These are phyloP conservation scores for Kwoniella shandongensis DNA, from an alignment of 768 basidiomycete genomes.

Conservation along the genomic window DNA sequence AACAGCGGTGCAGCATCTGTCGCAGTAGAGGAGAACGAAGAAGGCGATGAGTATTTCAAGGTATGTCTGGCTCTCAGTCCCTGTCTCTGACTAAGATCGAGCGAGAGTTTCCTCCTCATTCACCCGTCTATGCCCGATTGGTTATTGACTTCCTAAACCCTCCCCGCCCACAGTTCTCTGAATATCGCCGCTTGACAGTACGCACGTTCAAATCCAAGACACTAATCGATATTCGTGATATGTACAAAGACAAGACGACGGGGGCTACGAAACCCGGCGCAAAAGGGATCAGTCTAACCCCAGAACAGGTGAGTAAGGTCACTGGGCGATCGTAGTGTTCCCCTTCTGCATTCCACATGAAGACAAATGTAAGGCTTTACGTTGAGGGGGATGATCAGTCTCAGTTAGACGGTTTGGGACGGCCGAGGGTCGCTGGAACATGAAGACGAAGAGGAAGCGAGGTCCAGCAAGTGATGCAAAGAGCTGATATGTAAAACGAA, in stretches of 20 bases:
- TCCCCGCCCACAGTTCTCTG: too few species aligned
- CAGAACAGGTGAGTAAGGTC: constrained; percentile 37
- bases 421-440: too few species aligned
- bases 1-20: not conserved
- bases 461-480: too few species aligned
- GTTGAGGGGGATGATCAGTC: too few species aligned
- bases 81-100: not conserved
- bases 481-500: too few species aligned
- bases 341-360: too few species aligned
- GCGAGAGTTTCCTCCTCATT: too few species aligned
- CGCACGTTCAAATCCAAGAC: constrained; percentile 37
- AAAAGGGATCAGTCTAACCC: constrained; percentile 42
- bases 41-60: constrained; percentile 23
- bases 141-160: too few species aligned
- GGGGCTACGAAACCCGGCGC: constrained; percentile 47
- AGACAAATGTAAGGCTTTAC: too few species aligned
- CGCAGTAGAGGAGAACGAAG: constrained; percentile 13
- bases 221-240: constrained; percentile 51
- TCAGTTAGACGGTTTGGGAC: too few species aligned
- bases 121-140: too few species aligned
- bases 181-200: constrained; percentile 41
- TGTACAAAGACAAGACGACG: constrained; percentile 46
- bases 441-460: too few species aligned
- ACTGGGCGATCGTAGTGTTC: not conserved
- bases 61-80: constrained; percentile 5